Evolutionary conservation across 768 basidiomycete species (phyloP).

Genomic region (Lactifluus piperatus): DNA sequence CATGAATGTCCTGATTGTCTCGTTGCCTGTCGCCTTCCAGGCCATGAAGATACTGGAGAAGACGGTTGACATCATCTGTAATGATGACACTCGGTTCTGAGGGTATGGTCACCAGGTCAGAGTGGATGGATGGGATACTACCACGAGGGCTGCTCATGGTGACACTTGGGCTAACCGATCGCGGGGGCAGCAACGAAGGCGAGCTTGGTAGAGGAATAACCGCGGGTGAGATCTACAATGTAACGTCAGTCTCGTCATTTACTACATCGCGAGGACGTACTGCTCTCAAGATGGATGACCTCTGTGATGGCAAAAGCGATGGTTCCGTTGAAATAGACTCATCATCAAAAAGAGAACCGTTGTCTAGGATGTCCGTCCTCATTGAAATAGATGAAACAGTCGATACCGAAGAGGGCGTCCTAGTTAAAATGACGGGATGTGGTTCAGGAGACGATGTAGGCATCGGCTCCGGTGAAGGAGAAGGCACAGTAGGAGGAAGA

Average conservation of each 20-base stretch:
- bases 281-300: conserved; percentile 22
- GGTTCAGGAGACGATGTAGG: conserved; percentile 14
- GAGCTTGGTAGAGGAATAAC: conserved; percentile 28
- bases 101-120: conserved; percentile 36
- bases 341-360: conserved; percentile 21
- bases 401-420: conserved; percentile 26
- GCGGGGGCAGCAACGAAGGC: conserved; percentile 30
- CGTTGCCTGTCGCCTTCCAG: conserved; percentile 53
- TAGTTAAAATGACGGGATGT: conserved; percentile 26
- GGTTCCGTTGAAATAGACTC: conserved; percentile 41
- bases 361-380: conserved; percentile 26
- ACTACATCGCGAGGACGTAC: conserved; percentile 20
- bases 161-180: conserved; percentile 37
- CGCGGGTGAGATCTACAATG: conserved; percentile 26
- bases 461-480: conserved; percentile 23
- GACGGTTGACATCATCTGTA: conserved; percentile 43
- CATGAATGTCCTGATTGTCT: conserved; percentile 55
- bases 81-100: conserved; percentile 36
- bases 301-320: conserved; percentile 42
- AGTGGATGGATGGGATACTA: conserved; percentile 40
- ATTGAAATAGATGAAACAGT: conserved; percentile 27
- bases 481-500: conserved; percentile 25
- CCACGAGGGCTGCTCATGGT: conserved; percentile 43
- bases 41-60: conserved; percentile 51
- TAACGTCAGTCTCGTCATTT: conserved; percentile 10